Evolutionary conservation across 129 eudicot genomes (phyloP).

Genomic region (carrot (Daucus carota)): DH1_v3.0 NC_030387.2:13390001-13390500

Average conservation of each 20-base stretch:
- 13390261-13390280: neutral
- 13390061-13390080: neutral
- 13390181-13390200: neutral
- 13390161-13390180: neutral
- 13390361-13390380: constrained; percentile 32
- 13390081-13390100: neutral
- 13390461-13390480: constrained; percentile 52
- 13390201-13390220: neutral
- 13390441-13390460: constrained; percentile 42
- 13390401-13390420: constrained; percentile 27
- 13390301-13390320: constrained; percentile 60
- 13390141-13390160: neutral
- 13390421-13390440: constrained; percentile 32
- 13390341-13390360: constrained; percentile 45
- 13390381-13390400: constrained; percentile 28
- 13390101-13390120: neutral
- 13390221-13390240: neutral
- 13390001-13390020: neutral
- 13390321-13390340: constrained; percentile 68
- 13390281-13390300: neutral
- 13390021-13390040: neutral
- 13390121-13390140: neutral
- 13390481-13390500: constrained; percentile 68
- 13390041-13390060: neutral
- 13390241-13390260: neutral